These are phyloP conservation scores for Boletus rubroflammeus DNA, from an alignment of 768 basidiomycete genomes.

Conservation along the genomic window DNA sequence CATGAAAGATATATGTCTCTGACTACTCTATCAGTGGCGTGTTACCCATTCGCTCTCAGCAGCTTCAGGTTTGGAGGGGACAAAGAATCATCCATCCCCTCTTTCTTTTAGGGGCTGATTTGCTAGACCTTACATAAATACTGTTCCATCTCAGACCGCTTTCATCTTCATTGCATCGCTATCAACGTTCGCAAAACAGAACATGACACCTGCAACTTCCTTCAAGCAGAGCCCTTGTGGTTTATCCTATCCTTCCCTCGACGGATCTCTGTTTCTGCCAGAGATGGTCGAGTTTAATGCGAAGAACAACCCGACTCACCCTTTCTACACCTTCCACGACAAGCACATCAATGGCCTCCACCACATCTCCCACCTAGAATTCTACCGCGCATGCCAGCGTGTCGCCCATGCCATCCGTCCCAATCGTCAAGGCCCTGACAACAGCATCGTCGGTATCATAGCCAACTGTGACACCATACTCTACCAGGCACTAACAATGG, in stretches of 20 bases:
- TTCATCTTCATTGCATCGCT: not conserved
- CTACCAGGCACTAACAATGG: constrained; percentile 41
- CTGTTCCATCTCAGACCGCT: not conserved
- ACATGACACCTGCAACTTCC: not conserved
- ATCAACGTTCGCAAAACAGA: not conserved
- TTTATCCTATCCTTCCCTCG: constrained; percentile 25
- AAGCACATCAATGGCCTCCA: constrained; percentile 14
- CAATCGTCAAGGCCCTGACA: constrained; percentile 27
- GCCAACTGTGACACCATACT: constrained; percentile 38
- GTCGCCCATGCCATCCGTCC: constrained; percentile 40
- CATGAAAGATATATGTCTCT: not conserved
- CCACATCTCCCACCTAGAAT: constrained; percentile 40
- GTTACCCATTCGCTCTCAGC: too few species aligned
- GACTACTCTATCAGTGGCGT: not conserved
- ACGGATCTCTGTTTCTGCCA: constrained; percentile 29
- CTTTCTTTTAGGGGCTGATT: not conserved
- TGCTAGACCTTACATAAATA: not conserved
- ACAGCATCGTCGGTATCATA: constrained; percentile 36
- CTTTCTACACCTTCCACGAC: constrained; percentile 33
- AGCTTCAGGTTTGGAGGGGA: too few species aligned
- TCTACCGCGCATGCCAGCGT: constrained; percentile 43
- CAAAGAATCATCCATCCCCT: not conserved
- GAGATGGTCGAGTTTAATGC: constrained; percentile 26
- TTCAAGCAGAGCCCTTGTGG: not conserved
- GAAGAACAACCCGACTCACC: constrained; percentile 31